A percentile compares a stretch with the other conserved stretches of the same genome.
Conservation (phyloP, 2,329 filamentous ascomycete species). For the Hysterium pulicare region DNA sequence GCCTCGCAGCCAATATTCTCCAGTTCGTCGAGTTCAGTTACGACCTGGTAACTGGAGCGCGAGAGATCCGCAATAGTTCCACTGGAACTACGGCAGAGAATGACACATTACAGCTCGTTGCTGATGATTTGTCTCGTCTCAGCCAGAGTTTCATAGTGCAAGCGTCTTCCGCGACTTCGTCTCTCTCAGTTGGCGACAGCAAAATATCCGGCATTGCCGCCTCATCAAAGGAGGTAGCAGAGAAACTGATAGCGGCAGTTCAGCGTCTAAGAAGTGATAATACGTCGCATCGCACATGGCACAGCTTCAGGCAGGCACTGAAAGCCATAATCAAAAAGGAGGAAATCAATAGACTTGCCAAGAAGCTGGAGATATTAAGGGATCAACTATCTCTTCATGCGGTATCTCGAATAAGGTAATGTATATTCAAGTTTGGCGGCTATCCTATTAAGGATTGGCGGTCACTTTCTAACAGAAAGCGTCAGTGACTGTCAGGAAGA, state of each 20-base stretch:
- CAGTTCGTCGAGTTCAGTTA: constrained; percentile 6
- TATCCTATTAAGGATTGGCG: too few species aligned
- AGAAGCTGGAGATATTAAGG: background rate
- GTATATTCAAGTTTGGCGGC: too few species aligned
- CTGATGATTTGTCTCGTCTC: constrained; percentile 3
- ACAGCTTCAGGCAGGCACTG: background rate
- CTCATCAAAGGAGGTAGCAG: background rate
- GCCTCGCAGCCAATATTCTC: constrained; percentile 7
- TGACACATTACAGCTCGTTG: constrained; percentile 1
- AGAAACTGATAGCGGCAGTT: background rate
- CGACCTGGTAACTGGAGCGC: constrained; percentile 4
- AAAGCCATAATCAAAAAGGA: background rate
- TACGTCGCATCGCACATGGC: background rate
- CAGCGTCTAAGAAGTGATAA: background rate
- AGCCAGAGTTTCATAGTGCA: background rate
- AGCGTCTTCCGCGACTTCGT: too few species aligned
- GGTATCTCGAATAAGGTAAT: too few species aligned
- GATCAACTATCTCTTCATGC: too few species aligned
- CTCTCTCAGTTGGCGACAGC: too few species aligned
- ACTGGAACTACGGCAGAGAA: constrained; percentile 2
- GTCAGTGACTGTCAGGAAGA: too few species aligned
- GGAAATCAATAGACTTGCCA: background rate
- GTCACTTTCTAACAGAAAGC: too few species aligned
- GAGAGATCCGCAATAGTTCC: constrained; percentile 3
- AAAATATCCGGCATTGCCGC: background rate